Evolutionary conservation across 306 rosid species (phyloP).

Genomic region (Malus sylvestris): DNA sequence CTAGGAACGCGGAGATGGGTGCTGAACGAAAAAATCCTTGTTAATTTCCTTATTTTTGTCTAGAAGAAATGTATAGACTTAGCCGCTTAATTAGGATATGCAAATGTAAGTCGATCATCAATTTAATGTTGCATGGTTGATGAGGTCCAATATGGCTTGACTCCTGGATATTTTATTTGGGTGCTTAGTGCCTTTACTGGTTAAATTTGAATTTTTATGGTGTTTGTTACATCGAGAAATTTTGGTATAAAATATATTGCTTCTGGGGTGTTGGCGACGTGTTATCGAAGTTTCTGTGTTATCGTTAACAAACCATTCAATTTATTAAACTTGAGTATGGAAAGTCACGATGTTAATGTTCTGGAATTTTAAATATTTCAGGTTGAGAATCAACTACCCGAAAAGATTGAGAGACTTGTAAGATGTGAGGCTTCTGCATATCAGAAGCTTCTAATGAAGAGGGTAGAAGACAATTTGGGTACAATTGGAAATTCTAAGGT

Average conservation of each 20-base stretch:
- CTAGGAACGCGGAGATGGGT: neutral
- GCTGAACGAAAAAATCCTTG: neutral
- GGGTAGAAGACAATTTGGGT: conserved; percentile 98
- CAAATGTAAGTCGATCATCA: neutral
- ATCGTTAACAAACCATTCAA: neutral
- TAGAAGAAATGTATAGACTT: neutral
- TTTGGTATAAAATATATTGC: conserved; percentile 4
- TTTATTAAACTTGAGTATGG: conserved; percentile 5
- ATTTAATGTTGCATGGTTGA: neutral
- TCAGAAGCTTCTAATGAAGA: conserved; percentile 96
- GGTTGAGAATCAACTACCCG: conserved; percentile 96
- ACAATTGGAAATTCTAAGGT: conserved; percentile 82
- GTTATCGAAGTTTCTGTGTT: neutral
- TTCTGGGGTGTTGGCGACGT: conserved; percentile 3
- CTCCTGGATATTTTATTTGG: neutral
- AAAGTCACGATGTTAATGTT: conserved; percentile 16
- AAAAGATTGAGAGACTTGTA: conserved; percentile 91
- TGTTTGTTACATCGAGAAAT: neutral
- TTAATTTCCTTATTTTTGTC: neutral
- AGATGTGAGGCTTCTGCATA: conserved; percentile 99
- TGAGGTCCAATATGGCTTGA: neutral
- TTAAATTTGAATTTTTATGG: neutral
- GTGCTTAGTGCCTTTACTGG: neutral
- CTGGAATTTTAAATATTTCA: conserved; percentile 26
- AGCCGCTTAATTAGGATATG: neutral